Evolutionary conservation across 495 filamentous ascomycete species (phyloP), one percentile per base, ranked within the genome.

Genomic region (Xylaria acuta): DNA sequence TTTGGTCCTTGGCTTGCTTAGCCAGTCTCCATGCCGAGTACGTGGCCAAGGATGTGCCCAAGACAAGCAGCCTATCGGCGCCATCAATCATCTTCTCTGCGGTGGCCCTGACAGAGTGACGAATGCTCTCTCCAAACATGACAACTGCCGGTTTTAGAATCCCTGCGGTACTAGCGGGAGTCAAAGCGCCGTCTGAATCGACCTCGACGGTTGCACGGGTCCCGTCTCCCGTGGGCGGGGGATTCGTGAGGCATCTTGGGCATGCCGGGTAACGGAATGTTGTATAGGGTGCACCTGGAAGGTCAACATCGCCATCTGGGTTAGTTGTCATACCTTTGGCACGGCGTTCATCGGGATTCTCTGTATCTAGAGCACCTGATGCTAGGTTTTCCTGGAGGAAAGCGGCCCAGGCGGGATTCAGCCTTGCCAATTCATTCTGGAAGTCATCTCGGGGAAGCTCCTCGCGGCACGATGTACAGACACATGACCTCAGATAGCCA

Each of bases 81-180:
- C 87, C 86, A 73, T 97, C 92, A 49, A 99, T 88, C 9, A 90
- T 92, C 22, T 88, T 84, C 76, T 97, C 94, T 1, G 94, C 95
- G n/a, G 88, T 90, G 1, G 76, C 72, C 78, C 95, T 97, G 18
- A 94, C 90, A 5, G 76, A 67, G 2, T 79, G 76, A 4, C 87
- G 82, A 40, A 98, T 96, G 66, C 89, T 93, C 81, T 99, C 96
- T 4, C 96, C 96, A 80, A 99, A 99, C 93, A 99, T 97, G 64
- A 92, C 89, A 0, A 99, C 95, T 1, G 91, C 90, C 5, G 96
- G 96, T 78, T 99, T 98, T 53, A 99, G 76, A 20, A 99, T 88
- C 1, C 94, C 94, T 3, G 89, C 92, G 18, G 83, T 94, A 56
- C 92, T 94, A 0, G 82, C 80, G 1, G 87, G 75, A 64, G 83